Evolutionary conservation across 495 filamentous ascomycete genomes (phyloP).

Genomic region (Diplogelasinospora grovesii): DNA sequence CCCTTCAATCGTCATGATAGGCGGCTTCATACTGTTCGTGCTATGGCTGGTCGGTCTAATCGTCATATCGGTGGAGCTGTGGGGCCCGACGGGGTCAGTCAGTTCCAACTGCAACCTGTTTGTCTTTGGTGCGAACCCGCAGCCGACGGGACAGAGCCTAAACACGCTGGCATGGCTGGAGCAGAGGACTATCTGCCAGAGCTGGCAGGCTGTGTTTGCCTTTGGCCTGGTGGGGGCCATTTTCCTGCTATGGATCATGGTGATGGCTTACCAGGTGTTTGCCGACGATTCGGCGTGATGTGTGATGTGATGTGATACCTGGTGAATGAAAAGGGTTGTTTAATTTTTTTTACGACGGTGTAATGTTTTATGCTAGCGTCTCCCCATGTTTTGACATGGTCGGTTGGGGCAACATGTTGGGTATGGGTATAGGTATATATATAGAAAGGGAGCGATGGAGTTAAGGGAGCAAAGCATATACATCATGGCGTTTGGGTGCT

Average conservation of each 20-base stretch:
- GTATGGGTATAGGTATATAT: no score
- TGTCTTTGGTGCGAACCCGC: conserved; percentile 46
- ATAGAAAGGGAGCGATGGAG: no score
- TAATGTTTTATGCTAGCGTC: no score
- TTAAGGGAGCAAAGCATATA: no score
- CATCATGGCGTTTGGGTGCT: no score
- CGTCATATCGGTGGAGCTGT: conserved; percentile 83
- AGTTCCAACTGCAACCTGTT: conserved; percentile 73
- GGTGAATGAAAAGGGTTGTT: background rate
- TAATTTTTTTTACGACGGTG: background rate
- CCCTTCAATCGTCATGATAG: conserved; percentile 82
- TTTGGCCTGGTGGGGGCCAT: conserved; percentile 72
- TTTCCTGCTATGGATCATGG: conserved; percentile 90
- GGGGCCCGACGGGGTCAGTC: conserved; percentile 67
- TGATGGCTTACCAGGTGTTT: conserved; percentile 87
- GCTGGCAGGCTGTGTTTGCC: conserved; percentile 57
- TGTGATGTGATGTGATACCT: background rate
- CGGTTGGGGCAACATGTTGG: no score
- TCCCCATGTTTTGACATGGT: no score
- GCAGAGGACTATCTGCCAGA: conserved; percentile 79
- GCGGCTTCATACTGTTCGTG: conserved; percentile 88
- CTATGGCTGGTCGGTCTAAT: conserved; percentile 90
- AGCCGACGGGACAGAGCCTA: conserved; percentile 53
- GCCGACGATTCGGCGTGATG: conserved; percentile 27
- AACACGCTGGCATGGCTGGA: conserved; percentile 80